Evolutionary conservation across 2,329 filamentous ascomycete genomes (phyloP).

Genomic region (Penicillium hordei): DNA sequence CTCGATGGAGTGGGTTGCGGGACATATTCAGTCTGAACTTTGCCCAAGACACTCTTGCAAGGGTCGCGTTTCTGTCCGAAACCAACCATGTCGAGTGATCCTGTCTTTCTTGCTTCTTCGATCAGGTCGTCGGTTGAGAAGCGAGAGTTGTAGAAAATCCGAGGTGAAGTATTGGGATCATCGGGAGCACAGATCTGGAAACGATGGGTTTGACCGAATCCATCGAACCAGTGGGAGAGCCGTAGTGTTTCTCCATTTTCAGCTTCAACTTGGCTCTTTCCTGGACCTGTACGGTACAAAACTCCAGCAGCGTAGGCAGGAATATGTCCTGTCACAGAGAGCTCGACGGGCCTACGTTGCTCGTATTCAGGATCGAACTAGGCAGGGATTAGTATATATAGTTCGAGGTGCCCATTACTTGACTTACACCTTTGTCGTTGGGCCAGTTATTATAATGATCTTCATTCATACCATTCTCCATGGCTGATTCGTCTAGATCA

Average conservation of each 20-base stretch:
- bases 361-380: slow-evolving; percentile 70
- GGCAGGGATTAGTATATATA: slow-evolving; percentile 13
- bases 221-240: slow-evolving; percentile 79
- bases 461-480: not conserved
- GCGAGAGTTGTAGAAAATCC: slow-evolving; percentile 70
- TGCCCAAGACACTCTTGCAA: slow-evolving; percentile 70
- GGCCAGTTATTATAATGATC: slow-evolving; percentile 50
- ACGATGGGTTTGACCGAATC: slow-evolving; percentile 66
- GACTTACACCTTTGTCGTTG: slow-evolving; percentile 52
- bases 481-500: not conserved
- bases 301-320: slow-evolving; percentile 70
- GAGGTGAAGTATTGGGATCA: slow-evolving; percentile 31
- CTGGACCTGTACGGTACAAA: slow-evolving; percentile 73
- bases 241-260: slow-evolving; percentile 58
- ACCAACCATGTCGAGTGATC: slow-evolving; percentile 56
- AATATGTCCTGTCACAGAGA: slow-evolving; percentile 65
- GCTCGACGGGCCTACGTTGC: slow-evolving; percentile 62
- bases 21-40: slow-evolving; percentile 48
- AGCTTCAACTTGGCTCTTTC: slow-evolving; percentile 62
- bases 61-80: slow-evolving; percentile 74
- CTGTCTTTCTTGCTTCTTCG: slow-evolving; percentile 60
- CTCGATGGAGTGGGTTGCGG: slow-evolving; percentile 57
- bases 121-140: slow-evolving; percentile 65
- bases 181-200: slow-evolving; percentile 63
- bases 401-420: not conserved